phyloP scores from a whole-genome alignment of 2,329 filamentous ascomycete species.

The Myriangium duriaei region DNA sequence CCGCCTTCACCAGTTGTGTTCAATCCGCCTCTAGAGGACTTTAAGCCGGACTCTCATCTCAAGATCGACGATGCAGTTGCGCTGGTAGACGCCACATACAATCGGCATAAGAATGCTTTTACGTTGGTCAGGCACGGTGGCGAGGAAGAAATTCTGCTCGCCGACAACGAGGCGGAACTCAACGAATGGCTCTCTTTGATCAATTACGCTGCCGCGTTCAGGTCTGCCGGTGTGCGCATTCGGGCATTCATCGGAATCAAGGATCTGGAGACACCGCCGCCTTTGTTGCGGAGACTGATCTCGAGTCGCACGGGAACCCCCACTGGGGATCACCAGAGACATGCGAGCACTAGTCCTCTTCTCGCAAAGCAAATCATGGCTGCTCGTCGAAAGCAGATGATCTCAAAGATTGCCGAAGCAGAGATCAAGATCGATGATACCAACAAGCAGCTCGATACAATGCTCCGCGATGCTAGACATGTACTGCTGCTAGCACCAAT shows the following conservation, averaged over 20 bases:
- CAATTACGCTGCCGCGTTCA: constrained; percentile 91
- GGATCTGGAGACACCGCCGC: constrained; percentile 60
- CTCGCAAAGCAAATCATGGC: constrained; percentile 77
- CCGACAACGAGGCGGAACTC: constrained; percentile 80
- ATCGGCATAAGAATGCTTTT: constrained; percentile 91
- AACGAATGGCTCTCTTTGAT: constrained; percentile 95
- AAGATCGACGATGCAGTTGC: constrained; percentile 89
- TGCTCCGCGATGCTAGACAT: constrained; percentile 81
- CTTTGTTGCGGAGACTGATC: constrained; percentile 58
- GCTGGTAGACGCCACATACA: constrained; percentile 73
- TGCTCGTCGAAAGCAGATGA: constrained; percentile 71
- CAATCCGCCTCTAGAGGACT: constrained; percentile 76
- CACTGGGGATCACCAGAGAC: constrained; percentile 5
- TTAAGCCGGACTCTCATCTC: constrained; percentile 88
- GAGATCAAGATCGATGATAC: constrained; percentile 62
- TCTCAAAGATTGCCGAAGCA: constrained; percentile 68
- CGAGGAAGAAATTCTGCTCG: constrained; percentile 79
- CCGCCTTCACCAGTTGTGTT: constrained; percentile 71
- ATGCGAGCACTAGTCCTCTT: constrained; percentile 38
- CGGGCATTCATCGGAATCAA: constrained; percentile 71
- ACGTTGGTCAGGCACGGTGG: constrained; percentile 78
- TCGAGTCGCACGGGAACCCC: constrained; percentile 30
- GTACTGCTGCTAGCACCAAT: constrained; percentile 81
- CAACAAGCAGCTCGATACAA: constrained; percentile 67
- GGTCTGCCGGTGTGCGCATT: constrained; percentile 82